phyloP scores from a whole-genome alignment of 1,284 basidiomycete species.

The Trametes hirsuta region DNA sequence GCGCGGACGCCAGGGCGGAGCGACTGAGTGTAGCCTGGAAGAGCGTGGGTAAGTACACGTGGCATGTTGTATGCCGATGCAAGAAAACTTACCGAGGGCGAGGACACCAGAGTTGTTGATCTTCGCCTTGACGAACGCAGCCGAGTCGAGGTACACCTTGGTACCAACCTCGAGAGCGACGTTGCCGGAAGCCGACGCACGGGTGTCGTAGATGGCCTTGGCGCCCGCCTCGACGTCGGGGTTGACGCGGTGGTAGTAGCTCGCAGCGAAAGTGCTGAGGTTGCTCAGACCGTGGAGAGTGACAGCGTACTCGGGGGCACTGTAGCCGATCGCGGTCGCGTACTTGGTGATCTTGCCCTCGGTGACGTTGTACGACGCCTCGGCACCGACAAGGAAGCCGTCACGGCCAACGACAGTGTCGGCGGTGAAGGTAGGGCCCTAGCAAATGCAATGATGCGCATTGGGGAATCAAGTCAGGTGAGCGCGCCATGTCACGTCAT shows the following conservation, averaged over 20 bases:
- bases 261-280: constrained; percentile 92
- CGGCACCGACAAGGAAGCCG: constrained; percentile 96
- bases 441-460: constrained; percentile 2
- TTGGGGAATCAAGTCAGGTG: constrained; percentile 18
- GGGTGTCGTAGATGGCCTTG: constrained; percentile 96
- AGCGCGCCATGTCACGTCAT: constrained; percentile 29
- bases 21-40: constrained; percentile 83
- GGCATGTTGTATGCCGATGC: constrained; percentile 6
- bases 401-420: constrained; percentile 96
- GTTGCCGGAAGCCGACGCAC: constrained; percentile 79
- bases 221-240: constrained; percentile 97
- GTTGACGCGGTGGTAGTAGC: constrained; percentile 98
- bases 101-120: constrained; percentile 97
- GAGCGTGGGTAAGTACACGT: not conserved
- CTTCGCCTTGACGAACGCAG: constrained; percentile 97
- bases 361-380: constrained; percentile 96
- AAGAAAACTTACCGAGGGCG: constrained; percentile 62
- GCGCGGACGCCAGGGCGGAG: constrained; percentile 96
- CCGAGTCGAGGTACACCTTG: constrained; percentile 92
- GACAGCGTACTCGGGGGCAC: constrained; percentile 96
- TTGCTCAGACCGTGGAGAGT: constrained; percentile 96
- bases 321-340: constrained; percentile 92
- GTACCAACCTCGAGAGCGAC: constrained; percentile 96
- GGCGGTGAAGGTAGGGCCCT: constrained; percentile 97
- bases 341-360: constrained; percentile 93